Percentiles rank a stretch among this genome's conserved stretches.
Evolutionary conservation across 176 grass and related monocot genomes (phyloP).

Genomic region (Typha latifolia): DNA sequence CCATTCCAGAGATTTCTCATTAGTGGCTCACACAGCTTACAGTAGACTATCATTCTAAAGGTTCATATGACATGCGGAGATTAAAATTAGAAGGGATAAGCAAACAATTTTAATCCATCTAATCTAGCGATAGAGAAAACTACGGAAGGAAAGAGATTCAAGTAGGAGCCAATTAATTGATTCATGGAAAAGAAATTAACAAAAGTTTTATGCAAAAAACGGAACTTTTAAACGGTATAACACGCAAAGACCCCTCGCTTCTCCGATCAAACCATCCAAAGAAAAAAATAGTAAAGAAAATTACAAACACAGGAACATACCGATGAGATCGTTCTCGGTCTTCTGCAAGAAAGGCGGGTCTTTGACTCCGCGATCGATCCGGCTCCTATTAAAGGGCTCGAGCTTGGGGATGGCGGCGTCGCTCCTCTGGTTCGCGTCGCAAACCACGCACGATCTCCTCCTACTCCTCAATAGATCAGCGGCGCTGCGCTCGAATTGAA

Average conservation of each 20-base stretch:
- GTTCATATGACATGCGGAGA: too few relatives aligned
- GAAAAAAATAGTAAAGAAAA: background rate
- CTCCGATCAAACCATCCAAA: background rate
- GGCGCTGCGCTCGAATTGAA: background rate
- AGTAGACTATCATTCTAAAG: too few relatives aligned
- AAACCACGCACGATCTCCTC: slow-evolving; percentile 11
- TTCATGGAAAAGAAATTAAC: too few relatives aligned
- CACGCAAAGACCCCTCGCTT: background rate
- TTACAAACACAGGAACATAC: slow-evolving; percentile 14
- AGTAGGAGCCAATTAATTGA: too few relatives aligned
- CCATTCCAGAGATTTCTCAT: too few relatives aligned
- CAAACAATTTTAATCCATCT: too few relatives aligned
- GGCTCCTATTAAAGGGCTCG: slow-evolving; percentile 59
- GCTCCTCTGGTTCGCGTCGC: slow-evolving; percentile 33
- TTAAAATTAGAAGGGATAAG: too few relatives aligned
- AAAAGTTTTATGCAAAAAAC: too few relatives aligned
- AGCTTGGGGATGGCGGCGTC: slow-evolving; percentile 66
- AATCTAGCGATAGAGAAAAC: too few relatives aligned
- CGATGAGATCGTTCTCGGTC: slow-evolving; percentile 58
- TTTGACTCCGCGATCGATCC: slow-evolving; percentile 47
- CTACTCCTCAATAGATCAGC: background rate
- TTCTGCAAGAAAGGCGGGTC: slow-evolving; percentile 56
- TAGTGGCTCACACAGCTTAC: too few relatives aligned
- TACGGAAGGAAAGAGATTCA: too few relatives aligned
- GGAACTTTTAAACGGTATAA: too few relatives aligned